Percentiles rank a stretch among this genome's conserved stretches.
Evolutionary conservation across 176 grass and related monocot species (phyloP).

Genomic region (Areca catechu): DNA sequence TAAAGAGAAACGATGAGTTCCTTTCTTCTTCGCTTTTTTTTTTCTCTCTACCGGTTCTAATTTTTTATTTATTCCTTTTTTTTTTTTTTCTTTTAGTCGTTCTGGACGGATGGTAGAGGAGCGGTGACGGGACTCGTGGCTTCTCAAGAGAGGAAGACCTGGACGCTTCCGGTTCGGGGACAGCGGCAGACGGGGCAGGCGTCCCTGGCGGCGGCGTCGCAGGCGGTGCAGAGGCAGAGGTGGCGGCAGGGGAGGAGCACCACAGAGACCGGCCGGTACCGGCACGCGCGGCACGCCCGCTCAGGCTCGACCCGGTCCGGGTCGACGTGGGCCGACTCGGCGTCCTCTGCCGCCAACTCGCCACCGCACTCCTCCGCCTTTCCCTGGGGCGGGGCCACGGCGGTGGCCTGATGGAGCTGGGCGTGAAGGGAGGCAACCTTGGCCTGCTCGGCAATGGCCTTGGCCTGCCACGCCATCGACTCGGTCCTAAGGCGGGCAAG

Average conservation of each 20-base stretch:
- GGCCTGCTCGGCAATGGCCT: conserved; percentile 61
- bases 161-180: conserved; percentile 66
- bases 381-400: background rate
- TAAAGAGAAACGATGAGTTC: too few relatives aligned
- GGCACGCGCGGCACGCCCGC: conserved; percentile 43
- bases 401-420: conserved; percentile 68
- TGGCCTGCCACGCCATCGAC: conserved; percentile 63
- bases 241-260: conserved; percentile 81
- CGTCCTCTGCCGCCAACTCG: conserved; percentile 17
- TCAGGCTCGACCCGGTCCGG: conserved; percentile 30
- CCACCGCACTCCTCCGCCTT: conserved; percentile 6
- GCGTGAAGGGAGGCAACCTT: conserved; percentile 47
- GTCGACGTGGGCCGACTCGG: conserved; percentile 37
- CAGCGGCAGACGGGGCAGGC: conserved; percentile 67
- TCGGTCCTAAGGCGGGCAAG: conserved; percentile 53
- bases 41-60: too few relatives aligned
- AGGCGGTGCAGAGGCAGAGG: conserved; percentile 59
- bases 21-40: too few relatives aligned
- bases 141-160: conserved; percentile 51
- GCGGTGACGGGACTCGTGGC: background rate
- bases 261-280: conserved; percentile 30
- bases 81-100: too few relatives aligned
- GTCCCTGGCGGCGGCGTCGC: conserved; percentile 33
- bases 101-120: background rate
- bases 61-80: too few relatives aligned